Conservation (phyloP, 2,329 filamentous ascomycete genomes). For the Alternaria sp. region DNA sequence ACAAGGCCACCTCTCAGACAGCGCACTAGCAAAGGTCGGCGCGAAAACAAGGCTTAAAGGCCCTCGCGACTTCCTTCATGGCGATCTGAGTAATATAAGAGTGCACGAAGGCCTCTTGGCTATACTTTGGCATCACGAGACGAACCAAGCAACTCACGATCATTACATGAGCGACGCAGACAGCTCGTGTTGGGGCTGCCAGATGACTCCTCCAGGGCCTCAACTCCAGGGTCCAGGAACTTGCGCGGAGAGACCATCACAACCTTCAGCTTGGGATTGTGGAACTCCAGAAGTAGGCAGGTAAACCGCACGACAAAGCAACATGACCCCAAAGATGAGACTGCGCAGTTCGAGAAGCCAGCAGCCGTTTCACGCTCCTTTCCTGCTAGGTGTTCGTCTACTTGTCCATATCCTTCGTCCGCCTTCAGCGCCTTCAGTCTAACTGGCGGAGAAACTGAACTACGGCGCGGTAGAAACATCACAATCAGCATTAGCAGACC, state of each 20-base stretch:
- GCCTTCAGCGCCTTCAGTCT: not conserved
- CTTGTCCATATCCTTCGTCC: not conserved
- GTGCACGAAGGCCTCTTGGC: not conserved
- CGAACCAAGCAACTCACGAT: rapidly evolving
- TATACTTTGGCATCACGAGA: not conserved
- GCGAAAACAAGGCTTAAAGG: not conserved
- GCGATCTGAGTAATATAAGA: too few relatives aligned
- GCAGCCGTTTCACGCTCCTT: not conserved
- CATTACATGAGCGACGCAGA: not conserved
- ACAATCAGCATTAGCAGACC: not conserved
- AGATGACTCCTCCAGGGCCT: not conserved
- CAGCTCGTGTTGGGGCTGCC: not conserved
- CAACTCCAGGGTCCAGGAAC: not conserved
- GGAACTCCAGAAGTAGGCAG: not conserved
- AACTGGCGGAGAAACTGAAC: not conserved
- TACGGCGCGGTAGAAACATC: not conserved
- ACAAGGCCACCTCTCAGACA: not conserved
- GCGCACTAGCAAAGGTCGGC: too few relatives aligned
- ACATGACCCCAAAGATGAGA: not conserved
- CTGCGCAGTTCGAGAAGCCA: not conserved
- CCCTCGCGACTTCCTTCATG: not conserved
- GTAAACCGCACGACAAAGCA: not conserved
- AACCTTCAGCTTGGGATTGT: not conserved
- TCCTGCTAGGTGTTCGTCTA: not conserved
- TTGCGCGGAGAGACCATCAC: not conserved